Conservation (phyloP, 2,329 filamentous ascomycete genomes). For the Alternaria gansuensis region DNA sequence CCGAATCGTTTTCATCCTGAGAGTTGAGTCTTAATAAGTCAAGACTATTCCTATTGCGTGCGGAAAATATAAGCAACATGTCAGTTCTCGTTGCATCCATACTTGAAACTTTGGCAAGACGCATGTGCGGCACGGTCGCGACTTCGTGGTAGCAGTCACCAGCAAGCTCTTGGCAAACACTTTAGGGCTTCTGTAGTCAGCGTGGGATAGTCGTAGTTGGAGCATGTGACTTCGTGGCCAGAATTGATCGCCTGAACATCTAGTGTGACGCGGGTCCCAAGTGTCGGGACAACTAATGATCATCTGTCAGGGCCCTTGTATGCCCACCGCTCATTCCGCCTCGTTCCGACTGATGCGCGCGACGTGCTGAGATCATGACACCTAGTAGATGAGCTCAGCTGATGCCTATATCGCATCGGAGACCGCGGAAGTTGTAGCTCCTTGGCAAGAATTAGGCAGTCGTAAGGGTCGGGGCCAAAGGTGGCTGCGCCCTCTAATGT, state of each 20-base stretch:
- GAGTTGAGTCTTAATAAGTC: background rate
- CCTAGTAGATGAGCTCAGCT: constrained; percentile 23
- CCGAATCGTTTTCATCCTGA: background rate
- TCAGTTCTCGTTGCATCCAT: background rate
- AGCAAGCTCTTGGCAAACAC: background rate
- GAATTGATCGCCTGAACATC: constrained; percentile 14
- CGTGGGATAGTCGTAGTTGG: background rate
- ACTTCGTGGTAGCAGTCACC: background rate
- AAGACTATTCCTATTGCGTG: background rate
- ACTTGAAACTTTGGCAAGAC: background rate
- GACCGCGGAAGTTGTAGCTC: constrained; percentile 16
- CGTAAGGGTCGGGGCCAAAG: constrained; percentile 18
- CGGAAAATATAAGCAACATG: background rate
- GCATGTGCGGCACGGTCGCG: background rate
- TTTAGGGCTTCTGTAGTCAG: background rate
- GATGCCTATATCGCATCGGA: constrained; percentile 25
- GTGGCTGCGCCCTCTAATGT: constrained; percentile 21
- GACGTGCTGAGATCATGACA: constrained; percentile 2
- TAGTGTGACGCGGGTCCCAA: constrained; percentile 10
- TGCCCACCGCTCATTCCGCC: constrained; percentile 8
- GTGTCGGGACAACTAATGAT: constrained; percentile 11
- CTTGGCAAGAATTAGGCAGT: constrained; percentile 22
- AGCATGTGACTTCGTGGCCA: constrained; percentile 1
- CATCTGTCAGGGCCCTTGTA: constrained; percentile 10
- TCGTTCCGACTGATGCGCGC: constrained; percentile 4